phyloP scores from a whole-genome alignment of 2,329 filamentous ascomycete genomes.

The Fusarium guadeloupense region DNA sequence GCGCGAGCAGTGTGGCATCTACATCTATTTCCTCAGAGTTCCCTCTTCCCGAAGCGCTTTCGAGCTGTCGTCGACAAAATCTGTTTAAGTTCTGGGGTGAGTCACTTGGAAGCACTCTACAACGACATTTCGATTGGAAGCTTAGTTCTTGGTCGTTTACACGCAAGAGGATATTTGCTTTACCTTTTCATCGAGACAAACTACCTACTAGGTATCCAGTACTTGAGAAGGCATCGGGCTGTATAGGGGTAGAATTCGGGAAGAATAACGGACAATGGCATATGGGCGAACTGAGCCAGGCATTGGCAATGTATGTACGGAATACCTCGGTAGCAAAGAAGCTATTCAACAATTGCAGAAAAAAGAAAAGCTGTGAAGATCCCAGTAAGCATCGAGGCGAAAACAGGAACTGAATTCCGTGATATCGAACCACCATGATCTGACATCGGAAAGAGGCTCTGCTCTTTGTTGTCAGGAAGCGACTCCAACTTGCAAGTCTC shows the following conservation, averaged over 20 bases:
- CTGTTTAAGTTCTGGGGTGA: neutral
- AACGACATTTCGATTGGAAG: neutral
- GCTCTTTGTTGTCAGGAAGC: constrained; percentile 1
- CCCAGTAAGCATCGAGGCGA: neutral
- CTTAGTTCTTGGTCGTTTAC: too few relatives aligned
- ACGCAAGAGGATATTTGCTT: neutral
- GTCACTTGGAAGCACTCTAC: neutral
- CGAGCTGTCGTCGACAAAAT: neutral
- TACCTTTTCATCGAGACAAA: neutral
- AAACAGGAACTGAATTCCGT: constrained; percentile 16
- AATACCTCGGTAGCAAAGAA: neutral
- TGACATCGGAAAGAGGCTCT: constrained; percentile 29
- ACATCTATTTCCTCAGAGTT: neutral
- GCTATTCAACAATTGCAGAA: constrained; percentile 3
- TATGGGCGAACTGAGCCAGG: neutral
- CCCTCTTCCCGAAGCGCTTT: neutral
- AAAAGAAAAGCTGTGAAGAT: neutral
- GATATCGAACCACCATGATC: constrained; percentile 43
- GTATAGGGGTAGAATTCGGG: neutral
- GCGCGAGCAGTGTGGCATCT: fast-evolving
- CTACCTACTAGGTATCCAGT: too few relatives aligned
- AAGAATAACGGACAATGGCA: neutral
- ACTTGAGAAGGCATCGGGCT: neutral
- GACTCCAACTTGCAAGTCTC: constrained; percentile 5
- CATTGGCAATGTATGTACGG: neutral